Base-by-base conservation (phyloP, 257 asterid species). In the Hygrophila difformis region DNA sequence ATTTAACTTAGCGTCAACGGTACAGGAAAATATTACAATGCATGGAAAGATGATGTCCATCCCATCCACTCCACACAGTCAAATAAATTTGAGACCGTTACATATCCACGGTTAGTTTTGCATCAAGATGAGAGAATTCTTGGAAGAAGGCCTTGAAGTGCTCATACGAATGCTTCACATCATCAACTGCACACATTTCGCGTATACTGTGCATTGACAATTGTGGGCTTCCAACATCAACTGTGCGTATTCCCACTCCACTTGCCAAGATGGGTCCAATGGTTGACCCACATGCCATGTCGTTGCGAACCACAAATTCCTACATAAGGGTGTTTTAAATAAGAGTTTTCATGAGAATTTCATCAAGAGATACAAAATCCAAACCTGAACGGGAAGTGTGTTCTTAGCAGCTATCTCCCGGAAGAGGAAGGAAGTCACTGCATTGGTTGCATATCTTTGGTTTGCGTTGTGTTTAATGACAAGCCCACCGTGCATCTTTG, bases 161-260 rank as follows among this genome's bases (percentile, higher is more conserved):
- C 37, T 86, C 71, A 11, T 80, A 82, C 9, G 94, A 61, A 54
- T 82, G 77, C 74, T 76, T 68, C 55, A 89, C 92, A 17, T 91
- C 99, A 52, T 86, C 99, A 23, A 82, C 89, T 0, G 82, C 95
- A 31, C 96, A 86, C 96, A 91, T 86, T 52, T 91, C 96, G 67
- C 99, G 68, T 12, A 91, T 82, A 74, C 99, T 86, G 51, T 91
- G 99, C 99, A 91, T 86, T 1, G 99, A 91, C 45, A 87, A 61
- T 51, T 82, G 98, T 7, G 96, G 93, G 15, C 79, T 92, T 49
- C 98, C 98, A 0, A 89, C 78, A 24, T 91, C 98, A 20, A 91
- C 93, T 0, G 96, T 86, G 18, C 94, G 78, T 19, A 91, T 76
- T 34, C 96, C 98, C 15, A 78, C 78, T 18, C 98, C 95, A 7